These are phyloP conservation scores for Pythium phragmitis DNA, from an alignment of 352 stramenopile species.

Conservation along the genomic window DNA sequence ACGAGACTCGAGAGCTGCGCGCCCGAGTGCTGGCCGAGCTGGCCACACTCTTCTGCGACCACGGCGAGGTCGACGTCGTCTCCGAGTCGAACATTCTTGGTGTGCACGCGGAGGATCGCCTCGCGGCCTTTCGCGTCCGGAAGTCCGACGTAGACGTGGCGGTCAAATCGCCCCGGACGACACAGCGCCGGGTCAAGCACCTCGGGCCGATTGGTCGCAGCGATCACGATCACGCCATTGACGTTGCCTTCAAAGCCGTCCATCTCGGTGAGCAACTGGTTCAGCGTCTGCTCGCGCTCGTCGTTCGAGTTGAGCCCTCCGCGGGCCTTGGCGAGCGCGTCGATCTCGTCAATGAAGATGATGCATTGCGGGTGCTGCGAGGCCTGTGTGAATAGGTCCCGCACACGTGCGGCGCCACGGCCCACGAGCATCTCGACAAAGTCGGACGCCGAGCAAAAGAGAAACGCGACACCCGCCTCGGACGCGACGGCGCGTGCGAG, in stretches of 20 bases:
- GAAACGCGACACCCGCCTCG: conserved; percentile 93
- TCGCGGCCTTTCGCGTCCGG: conserved; percentile 91
- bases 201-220: conserved; percentile 95
- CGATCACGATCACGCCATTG: conserved; percentile 95
- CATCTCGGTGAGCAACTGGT: conserved; percentile 91
- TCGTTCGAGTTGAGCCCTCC: conserved; percentile 91
- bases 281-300: conserved; percentile 95
- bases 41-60: conserved; percentile 54
- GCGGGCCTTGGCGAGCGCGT: conserved; percentile 90
- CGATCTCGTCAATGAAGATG: conserved; percentile 97
- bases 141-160: conserved; percentile 94
- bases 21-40: conserved; percentile 61
- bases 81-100: conserved; percentile 55
- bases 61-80: conserved; percentile 50
- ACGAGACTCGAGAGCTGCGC: conserved; percentile 79
- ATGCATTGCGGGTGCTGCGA: conserved; percentile 35
- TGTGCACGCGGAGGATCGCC: conserved; percentile 72
- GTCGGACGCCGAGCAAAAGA: conserved; percentile 95
- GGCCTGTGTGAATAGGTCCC: conserved; percentile 69
- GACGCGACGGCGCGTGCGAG: conserved; percentile 48
- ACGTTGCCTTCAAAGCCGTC: conserved; percentile 91
- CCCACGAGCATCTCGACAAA: conserved; percentile 98
- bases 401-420: conserved; percentile 72
- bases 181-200: conserved; percentile 96
- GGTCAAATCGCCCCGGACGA: conserved; percentile 95